Evolutionary conservation across 169 alveolate genomes (phyloP), one percentile per base, ranked within the genome.

Genomic region (Amoebophrya sp.): DNA sequence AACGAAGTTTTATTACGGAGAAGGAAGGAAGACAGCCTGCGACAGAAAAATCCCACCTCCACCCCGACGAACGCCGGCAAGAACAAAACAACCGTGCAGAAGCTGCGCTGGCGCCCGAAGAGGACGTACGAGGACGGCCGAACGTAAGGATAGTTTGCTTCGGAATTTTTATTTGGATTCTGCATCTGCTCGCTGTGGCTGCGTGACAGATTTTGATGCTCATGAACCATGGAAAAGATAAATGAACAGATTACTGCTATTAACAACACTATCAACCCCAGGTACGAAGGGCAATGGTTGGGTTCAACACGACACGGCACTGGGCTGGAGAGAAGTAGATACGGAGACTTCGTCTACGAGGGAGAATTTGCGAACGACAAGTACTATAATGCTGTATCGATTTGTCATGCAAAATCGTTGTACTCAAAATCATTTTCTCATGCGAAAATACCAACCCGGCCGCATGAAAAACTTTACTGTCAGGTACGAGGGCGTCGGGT

Each of bases 221-320:
- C n/a, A n/a, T n/a, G n/a, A n/a, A n/a, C n/a, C n/a, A n/a, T n/a
- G n/a, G n/a, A n/a, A n/a, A n/a, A n/a, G n/a, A n/a, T n/a, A n/a
- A n/a, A n/a, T n/a, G n/a, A n/a, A n/a, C n/a, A n/a, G 18, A 47
- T 18, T 47, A 47, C 66, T 12, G 18, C 66, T 12, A 12, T 47
- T 47, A 47, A 7, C 66, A 47, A 12, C 29, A 47, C 66, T 47
- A 12, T 12, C 66, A 47, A 47, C 83, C n/a, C n/a, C 35, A 66
- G 83, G 83, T 66, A 66, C 83, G 83, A 66, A 25, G 83, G 83
- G 39, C 83, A 66, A 25, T 66, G 83, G 83, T 25, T 66, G 10
- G 83, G 83, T 2, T 2, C 7, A 2, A 7, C 35, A 0, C 29
- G 83, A 25, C 12, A 66, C 10, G 83, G 83, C 38, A 66, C 2